Evolutionary conservation across 2,329 filamentous ascomycete species (phyloP).

Genomic region (Colletotrichum acutatum): DNA sequence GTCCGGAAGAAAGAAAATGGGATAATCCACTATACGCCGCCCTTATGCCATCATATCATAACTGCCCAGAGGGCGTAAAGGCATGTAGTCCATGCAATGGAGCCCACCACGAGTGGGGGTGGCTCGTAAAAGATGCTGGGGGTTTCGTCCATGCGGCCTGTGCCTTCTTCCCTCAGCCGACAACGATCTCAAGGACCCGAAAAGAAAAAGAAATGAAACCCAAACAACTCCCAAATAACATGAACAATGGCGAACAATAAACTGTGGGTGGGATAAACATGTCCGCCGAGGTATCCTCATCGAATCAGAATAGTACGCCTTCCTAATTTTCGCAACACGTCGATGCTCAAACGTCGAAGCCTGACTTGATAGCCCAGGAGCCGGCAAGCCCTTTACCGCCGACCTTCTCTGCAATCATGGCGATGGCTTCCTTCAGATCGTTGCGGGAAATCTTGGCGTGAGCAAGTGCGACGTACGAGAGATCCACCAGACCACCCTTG

Average conservation of each 20-base stretch:
- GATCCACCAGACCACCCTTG: constrained; percentile 34
- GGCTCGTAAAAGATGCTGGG: background rate
- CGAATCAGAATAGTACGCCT: constrained; percentile 27
- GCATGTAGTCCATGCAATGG: background rate
- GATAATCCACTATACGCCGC: constrained; percentile 18
- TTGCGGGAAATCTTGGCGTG: constrained; percentile 34
- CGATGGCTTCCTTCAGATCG: constrained; percentile 35
- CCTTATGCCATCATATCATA: constrained; percentile 28
- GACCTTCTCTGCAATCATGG: constrained; percentile 20
- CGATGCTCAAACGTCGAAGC: background rate
- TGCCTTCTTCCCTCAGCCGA: background rate
- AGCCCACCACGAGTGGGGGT: background rate
- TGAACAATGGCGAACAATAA: constrained; percentile 14
- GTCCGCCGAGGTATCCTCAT: constrained; percentile 28
- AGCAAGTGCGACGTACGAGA: constrained; percentile 32
- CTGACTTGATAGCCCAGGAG: constrained; percentile 26
- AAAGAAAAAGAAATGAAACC: background rate
- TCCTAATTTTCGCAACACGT: background rate
- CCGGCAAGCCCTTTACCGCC: constrained; percentile 18
- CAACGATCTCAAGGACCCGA: background rate
- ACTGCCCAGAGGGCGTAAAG: background rate
- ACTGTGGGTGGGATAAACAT: background rate
- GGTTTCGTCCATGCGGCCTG: background rate
- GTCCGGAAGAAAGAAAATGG: background rate
- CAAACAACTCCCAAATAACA: constrained; percentile 1